Evolutionary conservation across 2,329 filamentous ascomycete species (phyloP), one percentile per base, ranked within the genome.

Genomic region (Aspergillus udagawae): DNA sequence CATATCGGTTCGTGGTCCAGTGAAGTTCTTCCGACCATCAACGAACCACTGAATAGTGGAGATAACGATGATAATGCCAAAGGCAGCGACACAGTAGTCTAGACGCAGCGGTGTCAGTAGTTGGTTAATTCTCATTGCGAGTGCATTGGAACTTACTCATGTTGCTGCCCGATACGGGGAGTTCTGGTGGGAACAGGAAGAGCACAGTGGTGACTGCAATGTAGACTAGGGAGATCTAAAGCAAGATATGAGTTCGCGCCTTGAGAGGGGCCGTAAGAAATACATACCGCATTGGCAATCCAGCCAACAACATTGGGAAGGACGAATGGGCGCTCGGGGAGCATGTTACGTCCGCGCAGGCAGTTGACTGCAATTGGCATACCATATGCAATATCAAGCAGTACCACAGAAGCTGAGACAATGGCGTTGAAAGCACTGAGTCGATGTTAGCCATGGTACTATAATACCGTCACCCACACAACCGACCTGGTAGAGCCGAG

Each of bases 361-460:
- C 85, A 82, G 64, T 91, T 90, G 63, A 92, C 85, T 0, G 82
- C 79, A 49, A 90, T 83, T 0, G 89, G 90, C 42, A 92, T 89
- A 5, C 83, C 89, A 63, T 92, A 92, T 2, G 86, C 87, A 4
- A 92, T 75, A 6, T 87, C 85, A 0, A 92, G 79, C 1, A 88
- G 83, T 7, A 91, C 87, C 0, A 92, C 88, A 0, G 86, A 88
- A 0, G 87, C 83, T 0, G 86, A 85, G 1, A 88, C 81, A 63
- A 91, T 88, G 14, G 87, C 87, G 45, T 87, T 89, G 73, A 91
- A 90, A 0, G 88, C 87, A 58, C 82, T 83, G 51, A 17, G 1
- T 4, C 1, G 1, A 6, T 2, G 20, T 56, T 51, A 54, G 45
- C 29, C 21, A 23, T 20, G 9, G 25, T 32, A 12, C 14, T 41